Evolutionary conservation across 148 eudicot genomes (phyloP), one percentile per base, ranked within the genome.

Genomic region (Nyssa sinensis): DNA sequence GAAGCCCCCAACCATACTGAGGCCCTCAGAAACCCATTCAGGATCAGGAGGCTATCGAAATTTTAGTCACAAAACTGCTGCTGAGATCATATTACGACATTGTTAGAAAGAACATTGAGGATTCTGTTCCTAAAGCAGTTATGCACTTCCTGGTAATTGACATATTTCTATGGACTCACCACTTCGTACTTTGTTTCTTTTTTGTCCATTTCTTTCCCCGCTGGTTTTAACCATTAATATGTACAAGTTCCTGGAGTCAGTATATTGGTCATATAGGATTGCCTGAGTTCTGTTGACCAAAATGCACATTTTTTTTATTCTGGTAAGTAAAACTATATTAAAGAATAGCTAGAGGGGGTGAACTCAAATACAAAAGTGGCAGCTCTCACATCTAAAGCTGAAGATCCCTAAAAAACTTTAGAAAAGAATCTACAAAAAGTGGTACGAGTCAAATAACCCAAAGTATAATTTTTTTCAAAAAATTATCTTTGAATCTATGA

Each of bases 121-220:
- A 96, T 83, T 81, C 84, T 67, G 86, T 96, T 27, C 99, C 99
- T 25, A 96, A 96, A 85, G 98, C 99, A 60, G 91, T 96, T 72
- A 96, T 96, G 99, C 99, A 96, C 82, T 96, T 96, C 78, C 86
- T 96, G 94, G 99, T 96, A 86, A 91, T 76, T 67, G 64, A 63
- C 17, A 32, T 47, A 10, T 21, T 17, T 55, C 59, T 55, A 14
- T n/a, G 24, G 41, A 21, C 8, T 51, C 19, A n/a, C 32, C 27
- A 53, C 14, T 24, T 28, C n/a, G 41, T 67, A 34, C 8, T 61
- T 16, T 60, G 69, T 19, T 75, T 70, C 27, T 27, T 19, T 49
- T 39, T 17, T 19, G 17, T 55, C 25, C 17, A 4, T 55, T n/a
- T n/a, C 21, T 55, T 55, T 55, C 24, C 8, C 2, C 58, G 13